A percentile compares a stretch with the other conserved stretches of the same genome.
Evolutionary conservation across 2,329 filamentous ascomycete species (phyloP).

Genomic region (Pestalotiopsis sp.): DNA sequence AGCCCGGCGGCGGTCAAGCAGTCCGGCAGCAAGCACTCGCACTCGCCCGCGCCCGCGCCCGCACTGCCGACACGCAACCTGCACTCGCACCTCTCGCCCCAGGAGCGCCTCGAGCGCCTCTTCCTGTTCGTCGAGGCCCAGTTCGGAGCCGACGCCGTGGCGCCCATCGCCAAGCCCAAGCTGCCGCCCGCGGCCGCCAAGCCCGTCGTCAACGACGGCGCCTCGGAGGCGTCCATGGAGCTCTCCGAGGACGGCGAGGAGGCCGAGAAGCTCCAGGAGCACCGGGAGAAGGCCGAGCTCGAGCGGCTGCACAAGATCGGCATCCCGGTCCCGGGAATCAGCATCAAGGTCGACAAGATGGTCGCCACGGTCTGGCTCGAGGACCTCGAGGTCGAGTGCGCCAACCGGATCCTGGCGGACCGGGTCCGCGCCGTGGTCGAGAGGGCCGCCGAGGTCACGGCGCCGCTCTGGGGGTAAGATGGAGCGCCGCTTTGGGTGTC

Average conservation of each 20-base stretch:
- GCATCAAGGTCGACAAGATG: conserved; percentile 86
- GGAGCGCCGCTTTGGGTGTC: not conserved
- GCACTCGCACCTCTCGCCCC: conserved; percentile 70
- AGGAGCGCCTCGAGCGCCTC: conserved; percentile 80
- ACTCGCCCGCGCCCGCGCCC: conserved; percentile 42
- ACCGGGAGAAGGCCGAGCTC: conserved; percentile 68
- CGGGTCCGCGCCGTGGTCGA: conserved; percentile 89
- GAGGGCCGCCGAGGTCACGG: conserved; percentile 83
- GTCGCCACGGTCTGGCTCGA: conserved; percentile 90
- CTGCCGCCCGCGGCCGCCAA: conserved; percentile 42
- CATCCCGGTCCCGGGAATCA: conserved; percentile 87
- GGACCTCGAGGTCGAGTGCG: conserved; percentile 85
- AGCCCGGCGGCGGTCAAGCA: conserved; percentile 92
- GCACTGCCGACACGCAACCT: conserved; percentile 62
- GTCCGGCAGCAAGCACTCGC: conserved; percentile 60
- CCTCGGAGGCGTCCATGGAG: conserved; percentile 39
- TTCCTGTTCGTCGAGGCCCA: conserved; percentile 97
- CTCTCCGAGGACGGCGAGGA: conserved; percentile 38
- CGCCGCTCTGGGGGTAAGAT: conserved; percentile 65
- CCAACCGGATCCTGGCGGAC: conserved; percentile 76
- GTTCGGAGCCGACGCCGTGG: conserved; percentile 83
- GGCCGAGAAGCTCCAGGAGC: conserved; percentile 49
- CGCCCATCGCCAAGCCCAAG: conserved; percentile 71
- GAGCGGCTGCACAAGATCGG: conserved; percentile 80
- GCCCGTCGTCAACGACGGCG: conserved; percentile 30